Evolutionary conservation across 352 stramenopile genomes (phyloP), one percentile per base, ranked within the genome.

Genomic region (Phytophthora lateralis): DNA sequence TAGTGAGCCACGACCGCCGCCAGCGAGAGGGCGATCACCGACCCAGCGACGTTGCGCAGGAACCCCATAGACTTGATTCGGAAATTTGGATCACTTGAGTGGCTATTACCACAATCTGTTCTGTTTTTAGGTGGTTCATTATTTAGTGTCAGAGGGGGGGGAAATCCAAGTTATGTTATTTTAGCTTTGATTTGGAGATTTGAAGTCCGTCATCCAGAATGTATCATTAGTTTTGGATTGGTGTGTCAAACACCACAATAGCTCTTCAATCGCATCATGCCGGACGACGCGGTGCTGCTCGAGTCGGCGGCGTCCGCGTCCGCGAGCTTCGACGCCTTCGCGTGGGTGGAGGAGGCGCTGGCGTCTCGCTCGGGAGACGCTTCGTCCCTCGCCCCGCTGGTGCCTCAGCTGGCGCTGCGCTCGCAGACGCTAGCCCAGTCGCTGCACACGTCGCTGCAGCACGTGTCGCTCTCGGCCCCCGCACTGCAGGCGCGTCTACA

Each of bases 291-390:
- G 17, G 42, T 58, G 35, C 48, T 77, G 45, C 50, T 89, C 42
- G 75, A 79, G 52, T 80, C 82, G 20, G 65, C 74, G 18, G 67
- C 74, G 26, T 89, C 85, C 37, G 51, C 50, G 18, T 75, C 71
- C 46, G 47, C 71, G 18, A 73, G 55, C 39, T 92, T 92, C 61
- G 77, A 92, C 60, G 79, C 73, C 44, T 90, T 82, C 66, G 79
- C 79, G 56, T 92, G 80, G 80, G 71, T 85, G 24, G 83, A 92
- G 66, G 72, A 89, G 42, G 80, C 76, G 29, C 62, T 92, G 52
- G 62, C 80, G 45, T 66, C 78, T 11, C 55, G 48, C 20, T 51
- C 61, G 2, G 71, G 69, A 0, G 59, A 75, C 35, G 63, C 74
- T 3, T 58, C 57, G 0, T 66, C 72, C 14, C 64, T 92, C 10